A percentile compares a stretch with the other conserved stretches of the same genome.
Evolutionary conservation across 1,284 basidiomycete species (phyloP).

Genomic region (Puccinia hordei): DNA sequence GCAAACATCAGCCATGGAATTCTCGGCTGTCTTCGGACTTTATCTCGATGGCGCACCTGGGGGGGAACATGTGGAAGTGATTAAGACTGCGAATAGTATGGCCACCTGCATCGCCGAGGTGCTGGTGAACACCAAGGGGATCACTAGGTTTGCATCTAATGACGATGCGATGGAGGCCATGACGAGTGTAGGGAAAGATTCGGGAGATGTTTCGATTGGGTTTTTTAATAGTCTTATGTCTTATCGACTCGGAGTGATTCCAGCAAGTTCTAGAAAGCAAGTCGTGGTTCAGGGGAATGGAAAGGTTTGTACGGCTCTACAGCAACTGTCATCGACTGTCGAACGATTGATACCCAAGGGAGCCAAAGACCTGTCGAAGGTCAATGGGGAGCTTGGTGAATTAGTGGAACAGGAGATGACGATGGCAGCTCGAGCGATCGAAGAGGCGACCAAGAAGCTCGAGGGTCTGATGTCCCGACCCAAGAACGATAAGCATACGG

Average conservation of each 20-base stretch:
- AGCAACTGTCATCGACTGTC: slow-evolving; percentile 81
- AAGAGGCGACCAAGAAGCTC: slow-evolving; percentile 83
- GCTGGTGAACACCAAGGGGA: slow-evolving; percentile 88
- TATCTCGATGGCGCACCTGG: slow-evolving; percentile 85
- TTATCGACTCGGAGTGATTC: slow-evolving; percentile 70
- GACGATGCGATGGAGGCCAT: slow-evolving; percentile 92
- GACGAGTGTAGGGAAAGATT: slow-evolving; percentile 76
- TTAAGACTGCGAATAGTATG: slow-evolving; percentile 94
- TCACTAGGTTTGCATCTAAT: slow-evolving; percentile 84
- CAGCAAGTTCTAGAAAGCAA: slow-evolving; percentile 73
- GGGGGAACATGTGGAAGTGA: slow-evolving; percentile 94
- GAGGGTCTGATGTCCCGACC: slow-evolving; percentile 88
- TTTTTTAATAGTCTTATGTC: slow-evolving; percentile 96
- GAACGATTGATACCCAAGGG: slow-evolving; percentile 85
- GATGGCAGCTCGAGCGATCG: slow-evolving; percentile 88
- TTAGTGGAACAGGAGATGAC: slow-evolving; percentile 96
- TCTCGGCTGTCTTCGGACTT: slow-evolving; percentile 89
- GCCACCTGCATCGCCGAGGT: slow-evolving; percentile 91
- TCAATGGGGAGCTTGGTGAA: slow-evolving; percentile 92
- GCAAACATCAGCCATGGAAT: slow-evolving; percentile 88
- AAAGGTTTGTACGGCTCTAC: slow-evolving; percentile 76
- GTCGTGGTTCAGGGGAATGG: slow-evolving; percentile 87
- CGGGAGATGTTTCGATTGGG: slow-evolving; percentile 83
- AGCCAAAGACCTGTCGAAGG: slow-evolving; percentile 72
- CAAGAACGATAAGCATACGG: slow-evolving; percentile 80